Conservation (phyloP, 2,329 filamentous ascomycete species). For the Aspergillus udagawae region DNA sequence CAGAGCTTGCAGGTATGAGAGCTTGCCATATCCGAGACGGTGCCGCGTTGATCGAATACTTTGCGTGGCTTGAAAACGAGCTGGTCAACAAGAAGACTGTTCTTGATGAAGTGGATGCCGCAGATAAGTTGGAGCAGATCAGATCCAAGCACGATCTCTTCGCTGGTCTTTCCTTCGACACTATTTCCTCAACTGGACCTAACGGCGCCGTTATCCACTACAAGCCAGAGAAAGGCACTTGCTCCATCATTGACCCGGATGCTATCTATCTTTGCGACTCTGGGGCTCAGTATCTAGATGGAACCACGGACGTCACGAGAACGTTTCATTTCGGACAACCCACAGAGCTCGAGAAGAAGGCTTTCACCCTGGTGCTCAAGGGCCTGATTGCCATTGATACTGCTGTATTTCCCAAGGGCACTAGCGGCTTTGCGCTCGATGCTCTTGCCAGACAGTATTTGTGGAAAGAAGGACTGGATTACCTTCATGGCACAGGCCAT, state of each 20-base stretch:
- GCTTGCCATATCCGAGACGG: constrained; percentile 92
- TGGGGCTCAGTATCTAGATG: constrained; percentile 91
- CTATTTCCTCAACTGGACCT: constrained; percentile 89
- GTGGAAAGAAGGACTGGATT: constrained; percentile 91
- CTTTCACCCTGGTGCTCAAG: constrained; percentile 92
- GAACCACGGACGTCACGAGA: constrained; percentile 91
- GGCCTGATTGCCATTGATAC: constrained; percentile 86
- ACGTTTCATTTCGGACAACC: constrained; percentile 90
- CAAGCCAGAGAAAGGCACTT: constrained; percentile 77
- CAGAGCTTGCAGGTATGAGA: constrained; percentile 87
- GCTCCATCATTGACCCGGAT: constrained; percentile 76
- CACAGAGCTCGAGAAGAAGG: constrained; percentile 75
- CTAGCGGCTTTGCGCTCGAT: constrained; percentile 88
- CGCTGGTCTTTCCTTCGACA: constrained; percentile 87
- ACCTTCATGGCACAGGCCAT: constrained; percentile 93
- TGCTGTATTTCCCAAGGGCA: constrained; percentile 89
- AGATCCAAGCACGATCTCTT: constrained; percentile 65
- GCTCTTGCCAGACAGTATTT: constrained; percentile 82
- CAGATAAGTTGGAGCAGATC: constrained; percentile 75
- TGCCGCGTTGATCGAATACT: constrained; percentile 84
- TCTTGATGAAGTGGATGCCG: constrained; percentile 85
- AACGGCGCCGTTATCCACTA: constrained; percentile 97
- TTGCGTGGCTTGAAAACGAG: constrained; percentile 94
- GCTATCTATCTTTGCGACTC: constrained; percentile 94
- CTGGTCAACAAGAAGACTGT: constrained; percentile 66